A percentile compares a stretch with the other conserved stretches of the same genome.
phyloP scores from a whole-genome alignment of 257 asterid species.

The Solanum rostratum region DNA sequence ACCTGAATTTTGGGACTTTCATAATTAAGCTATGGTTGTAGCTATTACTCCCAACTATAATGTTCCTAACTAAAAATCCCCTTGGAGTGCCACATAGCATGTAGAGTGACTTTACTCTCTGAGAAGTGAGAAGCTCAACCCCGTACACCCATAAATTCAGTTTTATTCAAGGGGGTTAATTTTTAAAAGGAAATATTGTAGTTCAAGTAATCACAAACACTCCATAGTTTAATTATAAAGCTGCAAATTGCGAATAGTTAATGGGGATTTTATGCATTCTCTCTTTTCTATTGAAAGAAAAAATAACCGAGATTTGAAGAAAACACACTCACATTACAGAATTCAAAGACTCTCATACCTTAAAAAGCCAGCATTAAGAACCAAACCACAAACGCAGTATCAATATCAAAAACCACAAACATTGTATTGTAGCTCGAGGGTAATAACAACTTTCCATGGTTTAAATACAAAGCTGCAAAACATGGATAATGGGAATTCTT shows the following conservation, averaged over 20 bases:
- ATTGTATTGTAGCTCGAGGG: not conserved
- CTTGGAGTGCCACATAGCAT: no score
- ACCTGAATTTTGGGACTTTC: constrained; percentile 36
- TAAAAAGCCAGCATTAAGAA: not conserved
- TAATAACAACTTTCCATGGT: not conserved
- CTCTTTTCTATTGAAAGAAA: not conserved
- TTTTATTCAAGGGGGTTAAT: no score
- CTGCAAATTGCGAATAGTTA: not conserved
- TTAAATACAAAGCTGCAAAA: not conserved
- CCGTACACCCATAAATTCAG: no score
- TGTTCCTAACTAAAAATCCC: no score
- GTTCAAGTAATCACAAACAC: no score
- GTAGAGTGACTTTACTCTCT: no score
- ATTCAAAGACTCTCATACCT: not conserved
- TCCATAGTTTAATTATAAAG: not conserved
- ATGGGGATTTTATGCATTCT: no score
- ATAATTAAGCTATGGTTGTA: not conserved
- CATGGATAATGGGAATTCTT: not conserved
- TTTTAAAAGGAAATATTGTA: no score
- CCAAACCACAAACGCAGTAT: not conserved
- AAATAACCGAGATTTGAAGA: not conserved
- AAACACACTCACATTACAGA: not conserved
- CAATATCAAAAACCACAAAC: not conserved
- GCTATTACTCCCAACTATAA: not conserved
- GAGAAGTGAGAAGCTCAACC: no score